Evolutionary conservation across 768 basidiomycete genomes (phyloP), one percentile per base, ranked within the genome.

Genomic region (Mycena rebaudengoi): DNA sequence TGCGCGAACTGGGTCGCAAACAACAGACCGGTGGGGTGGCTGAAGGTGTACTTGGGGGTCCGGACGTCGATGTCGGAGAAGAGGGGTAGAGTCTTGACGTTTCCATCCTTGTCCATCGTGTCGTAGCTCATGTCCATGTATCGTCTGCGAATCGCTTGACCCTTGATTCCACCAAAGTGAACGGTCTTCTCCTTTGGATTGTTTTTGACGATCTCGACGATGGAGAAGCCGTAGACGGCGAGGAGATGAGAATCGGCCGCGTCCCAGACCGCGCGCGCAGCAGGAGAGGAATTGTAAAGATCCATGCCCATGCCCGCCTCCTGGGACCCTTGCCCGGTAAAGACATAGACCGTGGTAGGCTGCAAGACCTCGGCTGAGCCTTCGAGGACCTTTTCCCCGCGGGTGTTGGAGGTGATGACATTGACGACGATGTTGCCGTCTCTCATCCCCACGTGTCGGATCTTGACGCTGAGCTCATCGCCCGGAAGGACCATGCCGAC

Each of bases 121-220:
- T 98, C 96, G 81, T 98, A 99, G 5, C 93, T 92, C 92, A 99
- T 98, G 69, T 96, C 96, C 95, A 99, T 99, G 80, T 99, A 99
- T n/a, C 98, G 90, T 71, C 96, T 93, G 28, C 98, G 93, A 67
- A 99, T 99, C 3, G 91, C 96, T 75, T 99, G 97, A 39, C 98
- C 98, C 80, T 98, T 98, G 78, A 99, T 94, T 75, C 98, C 98
- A 83, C 98, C 98, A 69, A 99, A 99, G 78, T 99, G 97, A 69
- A 99, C 91, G 0, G 96, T 99, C 83, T 98, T 95, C 78, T 93
- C 90, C 84, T 96, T 98, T 20, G 97, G 96, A 76, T 99, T 98
- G 76, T 96, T 92, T 81, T 96, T 97, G 78, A 99, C 97, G 69
- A 99, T 98, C 75, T 99, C 96, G 71, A 98, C 83, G 75, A 99